Percentiles rank a stretch among this genome's conserved stretches.
Conservation (phyloP, 805 yeast species). For the Saccharomycopsis fodiens region DNA sequence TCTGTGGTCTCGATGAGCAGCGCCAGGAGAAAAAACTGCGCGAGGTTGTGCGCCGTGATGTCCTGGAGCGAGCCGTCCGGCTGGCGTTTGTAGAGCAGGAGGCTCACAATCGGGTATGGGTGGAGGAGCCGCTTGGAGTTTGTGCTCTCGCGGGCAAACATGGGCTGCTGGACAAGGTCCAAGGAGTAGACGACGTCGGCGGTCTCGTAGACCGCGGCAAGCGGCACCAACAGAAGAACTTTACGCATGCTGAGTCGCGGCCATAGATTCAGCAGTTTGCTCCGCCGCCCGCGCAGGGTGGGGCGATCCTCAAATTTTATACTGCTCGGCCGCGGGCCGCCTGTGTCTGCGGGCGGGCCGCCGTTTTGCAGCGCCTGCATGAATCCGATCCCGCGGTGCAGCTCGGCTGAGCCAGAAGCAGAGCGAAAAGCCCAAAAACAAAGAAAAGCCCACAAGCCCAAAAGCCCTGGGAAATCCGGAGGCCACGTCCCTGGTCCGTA, state of each 20-base stretch:
- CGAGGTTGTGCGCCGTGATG: conserved; percentile 4
- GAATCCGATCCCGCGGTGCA: background rate
- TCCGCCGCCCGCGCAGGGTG: too few species aligned
- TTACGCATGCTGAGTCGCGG: background rate
- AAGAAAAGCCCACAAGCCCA: too few species aligned
- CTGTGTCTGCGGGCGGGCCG: background rate
- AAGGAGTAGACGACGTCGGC: conserved; percentile 9
- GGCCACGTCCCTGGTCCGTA: too few species aligned
- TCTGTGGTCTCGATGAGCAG: background rate
- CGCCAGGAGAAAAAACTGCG: background rate
- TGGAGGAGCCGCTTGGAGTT: conserved; percentile 9
- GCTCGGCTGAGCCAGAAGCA: background rate
- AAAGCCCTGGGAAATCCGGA: too few species aligned
- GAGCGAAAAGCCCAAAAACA: too few species aligned
- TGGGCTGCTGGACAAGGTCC: conserved; percentile 16
- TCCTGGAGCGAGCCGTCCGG: background rate
- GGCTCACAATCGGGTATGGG: conserved; percentile 4
- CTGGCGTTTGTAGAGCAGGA: background rate
- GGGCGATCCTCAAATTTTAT: background rate
- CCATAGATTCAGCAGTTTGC: too few species aligned
- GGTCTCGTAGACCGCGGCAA: background rate
- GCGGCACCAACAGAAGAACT: background rate
- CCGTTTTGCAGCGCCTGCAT: background rate
- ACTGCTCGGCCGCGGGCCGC: background rate
- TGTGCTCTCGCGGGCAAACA: conserved; percentile 20